Base-by-base conservation (phyloP, 2,329 filamentous ascomycete genomes). In the Rosellinia necatrix region DNA sequence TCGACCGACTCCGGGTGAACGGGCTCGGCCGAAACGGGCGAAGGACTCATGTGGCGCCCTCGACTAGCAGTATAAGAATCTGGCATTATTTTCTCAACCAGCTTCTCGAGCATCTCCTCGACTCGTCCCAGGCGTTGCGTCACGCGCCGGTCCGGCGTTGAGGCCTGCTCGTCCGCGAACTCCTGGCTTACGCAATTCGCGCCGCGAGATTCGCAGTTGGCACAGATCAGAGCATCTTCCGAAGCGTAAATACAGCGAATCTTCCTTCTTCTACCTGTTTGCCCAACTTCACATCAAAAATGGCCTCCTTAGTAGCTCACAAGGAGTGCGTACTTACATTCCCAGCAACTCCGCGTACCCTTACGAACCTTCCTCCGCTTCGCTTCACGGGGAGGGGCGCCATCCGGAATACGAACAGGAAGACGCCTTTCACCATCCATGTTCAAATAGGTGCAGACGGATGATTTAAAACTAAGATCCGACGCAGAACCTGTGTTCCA, bases 291-390 rank as follows among this genome's bases (percentile, higher is more conserved):
- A 10, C 6, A 52, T 50, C 17, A 59, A 53, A 34, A 46, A 32
- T n/a, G 12, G 19, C 13, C 7, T 43, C 9, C 12, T 5, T 24
- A 21, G 27, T 38, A 43, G 13, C 21, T 37, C 12, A 34, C 13
- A 32, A 24, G 34, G 42, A 17, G 3, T 25, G 43, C 12, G 19
- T 6, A 66, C 72, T 74, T 72, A 76, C 80, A 82, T 66, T 82
- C 78, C 79, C 79, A 82, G 63, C 80, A 82, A 61, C 79, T 81
- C 58, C 75, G 75, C 2, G 80, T 83, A n/a, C 80, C 80, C 58
- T 82, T 82, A 15, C 78, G 76, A 21, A 80, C 63, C 62, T 75
- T 79, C 48, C 76, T 71, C 48, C 75, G 71, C 63, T 75, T 74
- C 24, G 68, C 58, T 21, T 68, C 69, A 12, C n/a, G n/a, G n/a